Conservation (phyloP, 305 asterid species). For the Solanum hybrid region DNA sequence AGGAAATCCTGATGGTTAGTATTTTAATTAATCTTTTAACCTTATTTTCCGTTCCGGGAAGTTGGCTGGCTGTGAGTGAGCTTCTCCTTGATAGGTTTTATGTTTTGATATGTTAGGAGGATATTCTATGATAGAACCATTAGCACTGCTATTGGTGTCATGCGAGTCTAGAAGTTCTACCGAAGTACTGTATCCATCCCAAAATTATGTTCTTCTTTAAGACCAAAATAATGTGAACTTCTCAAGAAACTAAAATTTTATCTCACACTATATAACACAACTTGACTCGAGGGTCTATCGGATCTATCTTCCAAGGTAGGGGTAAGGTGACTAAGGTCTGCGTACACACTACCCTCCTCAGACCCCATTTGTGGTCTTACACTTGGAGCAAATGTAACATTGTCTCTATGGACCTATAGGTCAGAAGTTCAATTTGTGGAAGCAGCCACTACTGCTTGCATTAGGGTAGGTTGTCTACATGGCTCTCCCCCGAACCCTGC, state of each 20-base stretch:
- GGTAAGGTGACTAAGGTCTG: neutral
- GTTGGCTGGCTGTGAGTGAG: neutral
- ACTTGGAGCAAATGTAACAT: neutral
- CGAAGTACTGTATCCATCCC: neutral
- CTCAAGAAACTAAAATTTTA: neutral
- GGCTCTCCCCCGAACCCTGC: neutral
- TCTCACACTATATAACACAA: neutral
- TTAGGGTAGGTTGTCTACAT: neutral
- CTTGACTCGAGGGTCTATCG: neutral
- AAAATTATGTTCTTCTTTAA: neutral
- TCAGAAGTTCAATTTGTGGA: neutral
- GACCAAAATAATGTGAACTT: neutral
- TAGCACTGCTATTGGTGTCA: neutral
- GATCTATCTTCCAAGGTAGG: neutral
- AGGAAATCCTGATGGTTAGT: conserved; percentile 97
- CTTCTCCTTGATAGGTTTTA: neutral
- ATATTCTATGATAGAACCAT: neutral
- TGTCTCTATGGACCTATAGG: neutral
- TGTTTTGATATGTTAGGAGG: neutral
- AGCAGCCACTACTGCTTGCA: neutral
- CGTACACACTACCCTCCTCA: neutral
- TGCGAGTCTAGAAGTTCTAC: neutral
- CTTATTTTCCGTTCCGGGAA: neutral
- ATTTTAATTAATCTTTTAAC: neutral
- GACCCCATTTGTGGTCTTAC: neutral